A percentile compares a stretch with the other conserved stretches of the same genome.
phyloP scores from a whole-genome alignment of 345 rosid species.

The Gossypium arboreum region DNA sequence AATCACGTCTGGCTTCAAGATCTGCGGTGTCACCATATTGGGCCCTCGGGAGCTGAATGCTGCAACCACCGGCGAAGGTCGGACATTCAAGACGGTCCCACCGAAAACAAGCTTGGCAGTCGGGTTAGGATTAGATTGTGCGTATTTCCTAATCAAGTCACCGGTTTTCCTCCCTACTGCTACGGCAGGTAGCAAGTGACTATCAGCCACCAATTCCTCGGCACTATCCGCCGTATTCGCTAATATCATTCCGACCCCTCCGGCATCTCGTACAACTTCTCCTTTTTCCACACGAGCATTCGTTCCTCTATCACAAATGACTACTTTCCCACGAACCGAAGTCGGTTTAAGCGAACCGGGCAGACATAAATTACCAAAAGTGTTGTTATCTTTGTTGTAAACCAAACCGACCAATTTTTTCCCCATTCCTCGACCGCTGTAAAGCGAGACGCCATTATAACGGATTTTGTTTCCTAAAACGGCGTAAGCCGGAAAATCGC shows the following conservation, averaged over 20 bases:
- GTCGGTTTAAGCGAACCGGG: slow-evolving; percentile 63
- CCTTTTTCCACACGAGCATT: slow-evolving; percentile 84
- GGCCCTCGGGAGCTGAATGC: slow-evolving; percentile 92
- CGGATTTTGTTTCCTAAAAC: slow-evolving; percentile 42
- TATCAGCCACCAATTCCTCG: slow-evolving; percentile 75
- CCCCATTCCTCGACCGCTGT: slow-evolving; percentile 64
- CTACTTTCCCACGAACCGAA: slow-evolving; percentile 61
- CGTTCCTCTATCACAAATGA: slow-evolving; percentile 72
- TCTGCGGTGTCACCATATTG: slow-evolving; percentile 59
- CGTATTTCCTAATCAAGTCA: slow-evolving; percentile 49
- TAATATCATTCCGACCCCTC: slow-evolving; percentile 83
- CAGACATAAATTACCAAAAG: slow-evolving; percentile 48
- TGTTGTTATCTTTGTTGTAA: slow-evolving; percentile 41
- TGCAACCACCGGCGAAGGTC: slow-evolving; percentile 83
- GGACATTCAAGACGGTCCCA: slow-evolving; percentile 63
- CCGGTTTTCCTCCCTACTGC: slow-evolving; percentile 71
- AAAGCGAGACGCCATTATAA: slow-evolving; percentile 64
- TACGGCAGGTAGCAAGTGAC: slow-evolving; percentile 66
- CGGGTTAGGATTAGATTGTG: slow-evolving; percentile 39
- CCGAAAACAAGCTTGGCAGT: slow-evolving; percentile 48
- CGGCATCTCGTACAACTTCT: slow-evolving; percentile 63
- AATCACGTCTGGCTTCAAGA: slow-evolving; percentile 81
- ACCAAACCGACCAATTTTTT: slow-evolving; percentile 42
- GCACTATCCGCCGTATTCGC: slow-evolving; percentile 65
- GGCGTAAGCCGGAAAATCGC: slow-evolving; percentile 73